Percentiles rank a stretch among this genome's conserved stretches.
Conservation (phyloP, 371 early-diverging fungal genomes). For the Blastocladiella emersonii region DNA sequence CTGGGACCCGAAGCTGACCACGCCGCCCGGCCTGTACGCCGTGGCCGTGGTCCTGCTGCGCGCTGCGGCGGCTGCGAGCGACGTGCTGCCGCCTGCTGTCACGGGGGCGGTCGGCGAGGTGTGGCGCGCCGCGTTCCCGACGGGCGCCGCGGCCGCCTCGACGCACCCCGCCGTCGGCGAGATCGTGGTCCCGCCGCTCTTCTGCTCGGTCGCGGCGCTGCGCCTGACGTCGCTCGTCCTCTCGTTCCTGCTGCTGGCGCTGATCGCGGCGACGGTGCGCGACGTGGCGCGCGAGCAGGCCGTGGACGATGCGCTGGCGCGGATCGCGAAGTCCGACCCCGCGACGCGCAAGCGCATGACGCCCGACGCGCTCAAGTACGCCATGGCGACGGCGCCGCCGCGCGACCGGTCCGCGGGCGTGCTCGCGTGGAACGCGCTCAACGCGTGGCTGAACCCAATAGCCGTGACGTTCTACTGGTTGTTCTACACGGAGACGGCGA, state of each 20-base stretch:
- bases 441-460: conserved; percentile 59
- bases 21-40: conserved; percentile 86
- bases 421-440: conserved; percentile 29
- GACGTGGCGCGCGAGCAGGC: neutral
- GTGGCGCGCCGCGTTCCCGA: neutral
- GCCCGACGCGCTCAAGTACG: neutral
- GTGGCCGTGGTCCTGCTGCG: conserved; percentile 1
- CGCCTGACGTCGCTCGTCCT: neutral
- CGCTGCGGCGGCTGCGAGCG: neutral
- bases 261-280: neutral
- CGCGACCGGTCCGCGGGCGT: conserved; percentile 8
- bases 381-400: neutral
- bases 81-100: neutral
- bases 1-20: conserved; percentile 90
- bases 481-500: conserved; percentile 86
- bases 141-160: neutral
- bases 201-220: conserved; percentile 6
- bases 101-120: neutral
- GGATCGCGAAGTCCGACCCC: conserved; percentile 41
- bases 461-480: conserved; percentile 66
- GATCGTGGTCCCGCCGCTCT: conserved; percentile 12
- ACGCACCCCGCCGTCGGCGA: conserved; percentile 1
- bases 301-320: conserved; percentile 19
- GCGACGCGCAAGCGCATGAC: conserved; percentile 17
- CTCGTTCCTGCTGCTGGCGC: conserved; percentile 2